phyloP scores from a whole-genome alignment of 73 alveolate genomes.

The Paramecium tetraurelia region DNA sequence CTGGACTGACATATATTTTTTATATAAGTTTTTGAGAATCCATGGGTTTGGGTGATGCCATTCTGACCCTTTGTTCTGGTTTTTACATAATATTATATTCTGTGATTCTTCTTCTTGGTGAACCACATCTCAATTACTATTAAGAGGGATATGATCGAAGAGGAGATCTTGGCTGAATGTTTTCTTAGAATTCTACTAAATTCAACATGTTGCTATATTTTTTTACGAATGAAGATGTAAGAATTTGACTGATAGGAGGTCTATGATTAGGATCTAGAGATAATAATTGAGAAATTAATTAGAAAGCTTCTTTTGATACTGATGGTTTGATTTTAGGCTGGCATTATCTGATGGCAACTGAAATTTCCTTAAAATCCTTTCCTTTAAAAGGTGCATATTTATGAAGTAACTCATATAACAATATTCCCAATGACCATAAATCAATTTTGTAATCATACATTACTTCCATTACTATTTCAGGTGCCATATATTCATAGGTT shows the following conservation, averaged over 20 bases:
- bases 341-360: conserved; percentile 65
- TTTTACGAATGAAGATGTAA: conserved; percentile 86
- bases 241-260: conserved; percentile 77
- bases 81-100: not conserved
- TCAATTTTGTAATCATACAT: conserved; percentile 86
- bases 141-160: not conserved
- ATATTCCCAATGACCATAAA: conserved; percentile 92
- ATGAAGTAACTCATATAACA: conserved; percentile 88
- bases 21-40: not conserved
- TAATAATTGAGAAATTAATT: conserved; percentile 76
- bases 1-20: conserved; percentile 30
- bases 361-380: conserved; percentile 63
- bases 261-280: conserved; percentile 83
- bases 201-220: conserved; percentile 19
- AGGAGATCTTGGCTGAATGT: not conserved
- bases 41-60: not conserved
- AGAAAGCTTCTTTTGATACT: conserved; percentile 77
- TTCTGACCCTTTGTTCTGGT: not conserved
- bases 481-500: conserved; percentile 88
- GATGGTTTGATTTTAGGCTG: conserved; percentile 65
- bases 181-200: not conserved
- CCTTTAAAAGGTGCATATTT: conserved; percentile 87
- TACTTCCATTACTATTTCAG: conserved; percentile 85
- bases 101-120: conserved; percentile 39
- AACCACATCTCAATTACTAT: not conserved